Base-by-base conservation (phyloP, 371 early-diverging fungal species). In the Lichtheimia ramosa region DNA sequence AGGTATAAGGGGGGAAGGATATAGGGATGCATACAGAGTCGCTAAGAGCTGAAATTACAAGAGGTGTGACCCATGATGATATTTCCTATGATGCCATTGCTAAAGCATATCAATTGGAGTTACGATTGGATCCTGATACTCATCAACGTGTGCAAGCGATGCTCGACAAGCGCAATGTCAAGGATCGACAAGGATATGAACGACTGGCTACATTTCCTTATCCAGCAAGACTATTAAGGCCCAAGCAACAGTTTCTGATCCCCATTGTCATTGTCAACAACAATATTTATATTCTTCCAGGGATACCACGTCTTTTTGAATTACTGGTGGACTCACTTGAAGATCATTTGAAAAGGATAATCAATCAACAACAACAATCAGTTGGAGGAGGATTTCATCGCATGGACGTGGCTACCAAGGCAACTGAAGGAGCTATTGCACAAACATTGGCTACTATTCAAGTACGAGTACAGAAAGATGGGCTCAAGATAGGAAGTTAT, bases 221-320 rank as follows among this genome's bases (percentile, higher is more conserved):
- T 7, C 69, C 66, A 12, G 70, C 83, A 0, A 8, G 14, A 12
- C 61, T 83, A 5, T 24, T 73, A 15, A 77, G 70, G 41, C 81
- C 86, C 4, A 43, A 54, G 48, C 62, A 59, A 5, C 68, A 70
- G 14, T 61, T 83, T 1, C 77, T 82, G 80, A 82, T 89, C 15
- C 56, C 56, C n/a, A 21, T 56, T 27, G 56, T 56, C 24, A 34
- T 56, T 10, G 56, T 56, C 28, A 56, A 56, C 46, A 57, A 68
- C 40, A 89, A 89, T 52, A 77, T 91, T n/a, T 84, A 87, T 62
- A 76, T 91, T 12, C 65, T 91, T 10, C 92, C 92, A 0, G 91
- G 91, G 0, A 73, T 91, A 28, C 90, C 92, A 10, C 51, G 70
- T 20, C 67, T 90, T 39, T 92, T 91, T 60, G 73, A 79, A 51